phyloP scores from a whole-genome alignment of 768 basidiomycete genomes.

The Serendipita sp. region DNA sequence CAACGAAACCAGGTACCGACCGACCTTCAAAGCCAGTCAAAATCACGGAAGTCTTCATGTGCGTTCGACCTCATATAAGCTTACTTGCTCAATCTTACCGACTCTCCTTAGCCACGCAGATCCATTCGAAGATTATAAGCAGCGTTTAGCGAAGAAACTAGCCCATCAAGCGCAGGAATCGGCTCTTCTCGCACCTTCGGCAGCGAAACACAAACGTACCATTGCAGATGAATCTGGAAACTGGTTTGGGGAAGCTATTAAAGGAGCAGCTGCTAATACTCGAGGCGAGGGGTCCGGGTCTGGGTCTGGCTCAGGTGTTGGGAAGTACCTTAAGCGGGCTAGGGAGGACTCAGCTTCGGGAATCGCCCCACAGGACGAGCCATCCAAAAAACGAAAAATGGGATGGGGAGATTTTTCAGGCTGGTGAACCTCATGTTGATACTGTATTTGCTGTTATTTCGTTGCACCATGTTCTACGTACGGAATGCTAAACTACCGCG shows the following conservation, averaged over 20 bases:
- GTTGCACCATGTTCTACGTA: no score
- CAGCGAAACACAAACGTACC: constrained; percentile 24
- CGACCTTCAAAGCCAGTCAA: constrained; percentile 71
- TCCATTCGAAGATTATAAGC: constrained; percentile 88
- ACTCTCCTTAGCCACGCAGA: constrained; percentile 61
- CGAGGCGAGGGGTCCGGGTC: constrained; percentile 17
- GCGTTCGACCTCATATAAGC: constrained; percentile 17
- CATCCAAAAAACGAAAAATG: not conserved
- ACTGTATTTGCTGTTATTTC: no score
- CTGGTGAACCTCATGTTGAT: not conserved
- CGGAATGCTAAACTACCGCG: no score
- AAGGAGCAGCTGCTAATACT: constrained; percentile 23
- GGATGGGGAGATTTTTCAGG: not conserved
- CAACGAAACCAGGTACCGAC: constrained; percentile 71
- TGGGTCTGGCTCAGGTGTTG: constrained; percentile 32
- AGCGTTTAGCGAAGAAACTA: constrained; percentile 61
- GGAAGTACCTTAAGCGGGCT: constrained; percentile 48
- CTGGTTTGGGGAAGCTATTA: constrained; percentile 84
- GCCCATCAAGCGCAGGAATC: constrained; percentile 27
- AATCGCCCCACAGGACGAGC: not conserved
- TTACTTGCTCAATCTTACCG: not conserved
- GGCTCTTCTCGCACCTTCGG: constrained; percentile 10
- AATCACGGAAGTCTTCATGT: constrained; percentile 82
- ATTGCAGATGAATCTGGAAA: constrained; percentile 56
- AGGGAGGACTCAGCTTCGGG: not conserved